Evolutionary conservation across 192 early-diverging fungal species (phyloP).

Genomic region (Mycoemilia scoparia): DNA sequence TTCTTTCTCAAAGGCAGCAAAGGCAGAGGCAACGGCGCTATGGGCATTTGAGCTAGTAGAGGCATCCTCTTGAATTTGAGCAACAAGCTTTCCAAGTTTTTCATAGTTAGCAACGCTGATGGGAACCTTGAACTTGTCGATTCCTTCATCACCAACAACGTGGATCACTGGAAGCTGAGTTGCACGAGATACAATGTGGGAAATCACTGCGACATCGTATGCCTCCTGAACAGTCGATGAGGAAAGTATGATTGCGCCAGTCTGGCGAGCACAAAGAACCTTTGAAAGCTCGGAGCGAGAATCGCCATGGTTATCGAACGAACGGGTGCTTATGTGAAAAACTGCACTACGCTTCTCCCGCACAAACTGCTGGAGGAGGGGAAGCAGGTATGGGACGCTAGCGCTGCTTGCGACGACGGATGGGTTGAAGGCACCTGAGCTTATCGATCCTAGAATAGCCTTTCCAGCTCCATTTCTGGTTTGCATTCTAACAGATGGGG

Average conservation of each 20-base stretch:
- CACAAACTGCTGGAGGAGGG: constrained; percentile 58
- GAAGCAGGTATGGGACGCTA: constrained; percentile 64
- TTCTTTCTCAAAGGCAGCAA: constrained; percentile 12
- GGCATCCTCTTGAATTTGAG: constrained; percentile 1
- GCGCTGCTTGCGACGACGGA: constrained; percentile 51
- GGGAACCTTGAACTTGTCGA: constrained; percentile 31
- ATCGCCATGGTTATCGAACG: constrained; percentile 29
- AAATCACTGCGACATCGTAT: constrained; percentile 69
- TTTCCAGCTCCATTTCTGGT: constrained; percentile 63
- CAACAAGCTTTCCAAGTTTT: constrained; percentile 28
- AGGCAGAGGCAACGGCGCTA: constrained; percentile 12
- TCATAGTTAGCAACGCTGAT: constrained; percentile 33
- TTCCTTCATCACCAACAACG: constrained; percentile 51
- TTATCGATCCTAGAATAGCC: constrained; percentile 58
- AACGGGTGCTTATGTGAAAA: constrained; percentile 64
- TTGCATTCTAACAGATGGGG: constrained; percentile 55
- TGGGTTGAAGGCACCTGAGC: constrained; percentile 17
- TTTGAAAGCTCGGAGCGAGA: constrained; percentile 50
- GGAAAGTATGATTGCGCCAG: constrained; percentile 56
- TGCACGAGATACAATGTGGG: constrained; percentile 53
- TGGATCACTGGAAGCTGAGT: constrained; percentile 59
- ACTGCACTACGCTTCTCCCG: constrained; percentile 42
- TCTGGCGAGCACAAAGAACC: constrained; percentile 54
- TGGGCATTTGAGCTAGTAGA: constrained; percentile 1
- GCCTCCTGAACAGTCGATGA: constrained; percentile 70